These are phyloP conservation scores for Scheffersomyces lignicola DNA, from an alignment of 1,139 yeast species.

Conservation along the genomic window DNA sequence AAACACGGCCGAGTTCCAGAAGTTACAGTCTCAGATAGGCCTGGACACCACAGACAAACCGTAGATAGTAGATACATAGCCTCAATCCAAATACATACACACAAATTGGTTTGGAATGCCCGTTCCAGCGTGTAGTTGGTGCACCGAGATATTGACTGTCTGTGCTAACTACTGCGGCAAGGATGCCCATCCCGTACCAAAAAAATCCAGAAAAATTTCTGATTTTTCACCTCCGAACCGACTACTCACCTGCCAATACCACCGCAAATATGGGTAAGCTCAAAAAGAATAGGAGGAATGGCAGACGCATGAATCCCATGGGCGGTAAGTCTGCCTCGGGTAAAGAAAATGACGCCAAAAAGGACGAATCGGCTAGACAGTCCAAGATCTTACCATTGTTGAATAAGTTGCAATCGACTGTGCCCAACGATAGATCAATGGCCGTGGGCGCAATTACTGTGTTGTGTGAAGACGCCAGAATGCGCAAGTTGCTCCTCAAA, in stretches of 20 bases:
- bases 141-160: too few relatives aligned
- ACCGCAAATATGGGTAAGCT: conserved; percentile 63
- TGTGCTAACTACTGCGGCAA: conserved; percentile 2
- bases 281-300: conserved; percentile 66
- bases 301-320: conserved; percentile 54
- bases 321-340: conserved; percentile 19
- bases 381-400: conserved; percentile 69
- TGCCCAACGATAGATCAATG: conserved; percentile 73
- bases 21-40: too few relatives aligned
- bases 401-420: conserved; percentile 58
- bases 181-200: conserved; percentile 1
- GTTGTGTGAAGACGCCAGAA: conserved; percentile 64
- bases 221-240: background rate
- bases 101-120: too few relatives aligned
- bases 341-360: conserved; percentile 19
- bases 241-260: too few relatives aligned
- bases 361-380: conserved; percentile 51
- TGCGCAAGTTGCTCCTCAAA: conserved; percentile 64
- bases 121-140: too few relatives aligned
- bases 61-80: too few relatives aligned
- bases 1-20: background rate
- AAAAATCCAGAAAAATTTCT: conserved; percentile 1
- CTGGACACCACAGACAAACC: too few relatives aligned
- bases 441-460: conserved; percentile 75
- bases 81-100: too few relatives aligned